phyloP scores from a whole-genome alignment of 768 basidiomycete genomes.

The Rhizopogon roseolus region DNA sequence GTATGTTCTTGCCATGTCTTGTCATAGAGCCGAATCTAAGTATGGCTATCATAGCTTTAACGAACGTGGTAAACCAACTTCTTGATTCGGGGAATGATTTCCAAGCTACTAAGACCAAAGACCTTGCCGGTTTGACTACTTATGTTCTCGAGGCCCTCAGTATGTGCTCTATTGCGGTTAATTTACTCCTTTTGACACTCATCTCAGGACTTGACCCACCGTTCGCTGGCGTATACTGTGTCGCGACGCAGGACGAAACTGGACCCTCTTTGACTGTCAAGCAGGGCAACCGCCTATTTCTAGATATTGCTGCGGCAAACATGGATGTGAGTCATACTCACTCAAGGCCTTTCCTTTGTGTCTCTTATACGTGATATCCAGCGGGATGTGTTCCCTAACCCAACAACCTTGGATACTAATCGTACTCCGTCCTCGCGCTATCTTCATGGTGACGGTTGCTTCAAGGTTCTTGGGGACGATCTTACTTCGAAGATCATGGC shows the following conservation, averaged over 20 bases:
- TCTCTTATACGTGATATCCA: slow-evolving; percentile 18
- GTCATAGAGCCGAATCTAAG: neutral
- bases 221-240: slow-evolving; percentile 63
- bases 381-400: slow-evolving; percentile 49
- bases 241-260: slow-evolving; percentile 40
- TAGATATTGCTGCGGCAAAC: slow-evolving; percentile 56
- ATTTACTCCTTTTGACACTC: slow-evolving; percentile 1
- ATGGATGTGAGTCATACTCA: slow-evolving; percentile 45
- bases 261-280: slow-evolving; percentile 38
- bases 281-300: slow-evolving; percentile 52
- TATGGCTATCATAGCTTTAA: slow-evolving; percentile 38
- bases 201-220: slow-evolving; percentile 63
- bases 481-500: slow-evolving; percentile 56
- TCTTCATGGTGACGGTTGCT: slow-evolving; percentile 44
- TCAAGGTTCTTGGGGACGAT: slow-evolving; percentile 47
- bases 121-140: slow-evolving; percentile 41
- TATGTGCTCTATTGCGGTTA: slow-evolving; percentile 30
- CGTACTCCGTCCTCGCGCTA: slow-evolving; percentile 41
- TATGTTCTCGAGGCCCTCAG: slow-evolving; percentile 67
- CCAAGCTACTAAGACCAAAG: slow-evolving; percentile 25
- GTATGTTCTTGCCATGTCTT: slow-evolving; percentile 29
- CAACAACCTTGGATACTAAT: slow-evolving; percentile 37
- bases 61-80: slow-evolving; percentile 63
- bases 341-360: neutral
- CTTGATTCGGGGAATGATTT: slow-evolving; percentile 43